Evolutionary conservation across 2,329 filamentous ascomycete genomes (phyloP), one percentile per base, ranked within the genome.

Genomic region (Penicillium sp.): DNA sequence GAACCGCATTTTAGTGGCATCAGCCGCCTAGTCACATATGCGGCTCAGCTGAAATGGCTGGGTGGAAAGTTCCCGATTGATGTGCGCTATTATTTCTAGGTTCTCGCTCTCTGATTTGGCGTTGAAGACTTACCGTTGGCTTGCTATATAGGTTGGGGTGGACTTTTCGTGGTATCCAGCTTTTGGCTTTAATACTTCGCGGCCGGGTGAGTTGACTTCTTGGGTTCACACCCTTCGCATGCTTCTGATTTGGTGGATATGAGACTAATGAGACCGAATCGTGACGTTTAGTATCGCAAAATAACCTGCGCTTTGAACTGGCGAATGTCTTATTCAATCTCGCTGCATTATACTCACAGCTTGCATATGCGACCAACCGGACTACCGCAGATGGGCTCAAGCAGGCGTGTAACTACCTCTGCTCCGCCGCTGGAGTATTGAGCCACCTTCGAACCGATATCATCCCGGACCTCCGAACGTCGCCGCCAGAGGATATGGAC

Each of bases 121-220:
- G 38, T 22, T 42, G 19, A 49, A 37, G 51, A 46, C 46, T 51
- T 42, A 60, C 38, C 6, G 10, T 45, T 49, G 17, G 29, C 44
- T 24, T 35, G 10, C 2, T 32, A 38, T 46, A 29, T 61, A 90
- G 86, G 88, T 95, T 57, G 93, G 93, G 19, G 88, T 89, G 53
- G 89, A 97, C 52, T 98, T 98, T 63, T 85, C 87, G 3, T 98
- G 93, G 93, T 96, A 95, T 72, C 88, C 90, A 12, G 85, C 91
- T 4, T 75, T 97, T 50, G 93, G 91, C 45, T 96, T 95, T 68
- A 91, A 95, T 67, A 85, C 82, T 12, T 83, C 87, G 51, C 79
- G 84, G 40, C 86, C 88, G 24, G 74, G 68, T 71, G 56, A 56
- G 67, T 64, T 48, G 28, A 6, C 26, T 32, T 29, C 12, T 33